phyloP scores from a whole-genome alignment of 495 filamentous ascomycete species.

The Acidiella bohemica region DNA sequence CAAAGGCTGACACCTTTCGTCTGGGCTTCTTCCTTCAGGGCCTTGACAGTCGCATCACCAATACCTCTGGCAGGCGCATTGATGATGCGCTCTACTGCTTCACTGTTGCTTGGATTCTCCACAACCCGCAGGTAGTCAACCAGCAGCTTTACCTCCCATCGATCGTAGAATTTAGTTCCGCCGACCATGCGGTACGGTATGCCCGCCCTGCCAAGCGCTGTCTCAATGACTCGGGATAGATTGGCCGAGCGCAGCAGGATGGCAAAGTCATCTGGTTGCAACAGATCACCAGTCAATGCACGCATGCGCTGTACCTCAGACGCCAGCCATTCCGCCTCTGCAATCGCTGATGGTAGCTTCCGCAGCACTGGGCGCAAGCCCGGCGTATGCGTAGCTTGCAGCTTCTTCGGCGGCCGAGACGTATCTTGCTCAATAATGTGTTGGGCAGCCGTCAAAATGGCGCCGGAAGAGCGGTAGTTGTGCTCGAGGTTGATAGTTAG shows the following conservation, averaged over 20 bases:
- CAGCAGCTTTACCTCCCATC: slow-evolving; percentile 75
- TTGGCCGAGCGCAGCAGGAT: slow-evolving; percentile 75
- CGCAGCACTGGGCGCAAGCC: slow-evolving; percentile 78
- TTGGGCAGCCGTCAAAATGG: slow-evolving; percentile 71
- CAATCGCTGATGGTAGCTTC: slow-evolving; percentile 53
- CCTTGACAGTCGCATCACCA: slow-evolving; percentile 66
- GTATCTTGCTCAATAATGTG: slow-evolving; percentile 87
- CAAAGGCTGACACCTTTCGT: slow-evolving; percentile 55
- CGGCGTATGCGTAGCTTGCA: slow-evolving; percentile 67
- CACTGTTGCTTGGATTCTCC: slow-evolving; percentile 75
- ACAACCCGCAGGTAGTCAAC: slow-evolving; percentile 83
- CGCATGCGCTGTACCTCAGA: slow-evolving; percentile 64
- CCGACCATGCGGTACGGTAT: slow-evolving; percentile 92
- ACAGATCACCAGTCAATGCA: slow-evolving; percentile 55
- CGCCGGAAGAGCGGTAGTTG: slow-evolving; percentile 87
- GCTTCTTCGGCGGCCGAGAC: slow-evolving; percentile 58
- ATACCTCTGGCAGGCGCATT: slow-evolving; percentile 73
- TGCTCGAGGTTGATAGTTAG: slow-evolving; percentile 64
- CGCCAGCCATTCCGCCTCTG: slow-evolving; percentile 81
- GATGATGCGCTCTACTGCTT: slow-evolving; percentile 72
- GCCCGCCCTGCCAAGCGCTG: slow-evolving; percentile 68
- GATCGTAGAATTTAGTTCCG: slow-evolving; percentile 83
- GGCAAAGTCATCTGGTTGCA: slow-evolving; percentile 67
- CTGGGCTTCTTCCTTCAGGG: slow-evolving; percentile 59
- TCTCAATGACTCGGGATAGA: slow-evolving; percentile 74